These are phyloP conservation scores for Glycine latifolia DNA, from an alignment of 306 rosid genomes.

Conservation along the genomic window DNA sequence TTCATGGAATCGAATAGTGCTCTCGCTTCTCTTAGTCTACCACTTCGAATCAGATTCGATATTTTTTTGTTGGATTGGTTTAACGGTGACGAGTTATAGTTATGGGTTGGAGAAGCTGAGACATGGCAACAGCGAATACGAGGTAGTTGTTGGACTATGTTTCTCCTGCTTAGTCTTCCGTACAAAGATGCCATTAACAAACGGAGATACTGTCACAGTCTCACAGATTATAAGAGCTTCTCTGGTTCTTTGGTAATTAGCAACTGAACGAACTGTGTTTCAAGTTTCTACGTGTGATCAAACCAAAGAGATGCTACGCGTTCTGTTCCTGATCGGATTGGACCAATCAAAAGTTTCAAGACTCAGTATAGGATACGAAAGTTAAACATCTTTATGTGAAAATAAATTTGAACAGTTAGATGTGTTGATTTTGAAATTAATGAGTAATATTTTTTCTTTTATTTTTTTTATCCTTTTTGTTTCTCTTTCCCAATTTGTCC, in stretches of 20 bases:
- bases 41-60: slow-evolving; percentile 53
- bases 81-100: slow-evolving; percentile 7
- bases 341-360: not conserved
- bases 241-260: too few species aligned
- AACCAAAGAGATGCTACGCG: not conserved
- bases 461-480: too few species aligned
- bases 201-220: not conserved
- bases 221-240: not conserved
- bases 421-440: too few species aligned
- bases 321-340: not conserved
- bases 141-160: not conserved
- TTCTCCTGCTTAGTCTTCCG: slow-evolving; percentile 21
- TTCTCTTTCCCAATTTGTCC: too few species aligned
- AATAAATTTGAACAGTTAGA: too few species aligned
- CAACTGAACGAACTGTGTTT: too few species aligned
- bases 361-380: too few species aligned
- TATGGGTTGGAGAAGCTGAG: slow-evolving; percentile 33
- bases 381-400: too few species aligned
- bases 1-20: slow-evolving; percentile 48
- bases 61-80: slow-evolving; percentile 49
- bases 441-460: too few species aligned
- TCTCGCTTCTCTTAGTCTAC: slow-evolving; percentile 53
- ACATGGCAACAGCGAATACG: slow-evolving; percentile 13
- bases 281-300: not conserved
- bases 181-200: slow-evolving; percentile 36